phyloP scores from a whole-genome alignment of 352 stramenopile genomes.

The Paralagenidium karlingii region DNA sequence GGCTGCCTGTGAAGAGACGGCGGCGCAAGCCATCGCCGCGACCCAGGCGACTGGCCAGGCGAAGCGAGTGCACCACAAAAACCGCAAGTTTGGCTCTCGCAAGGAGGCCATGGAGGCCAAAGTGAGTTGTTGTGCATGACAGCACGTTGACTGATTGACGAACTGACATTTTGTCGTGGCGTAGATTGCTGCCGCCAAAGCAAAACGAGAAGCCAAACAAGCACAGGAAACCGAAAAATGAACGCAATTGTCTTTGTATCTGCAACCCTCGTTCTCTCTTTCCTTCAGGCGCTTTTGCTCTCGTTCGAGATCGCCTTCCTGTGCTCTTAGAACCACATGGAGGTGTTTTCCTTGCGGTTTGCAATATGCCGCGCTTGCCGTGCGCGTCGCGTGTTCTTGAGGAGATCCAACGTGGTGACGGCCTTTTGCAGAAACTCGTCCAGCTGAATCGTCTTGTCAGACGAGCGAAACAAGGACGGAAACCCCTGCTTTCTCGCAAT shows the following conservation, averaged over 20 bases:
- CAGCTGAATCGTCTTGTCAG: conserved; percentile 76
- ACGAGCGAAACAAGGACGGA: conserved; percentile 33
- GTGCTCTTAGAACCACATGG: conserved; percentile 76
- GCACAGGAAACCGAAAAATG: too few species aligned
- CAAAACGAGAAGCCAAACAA: conserved; percentile 57
- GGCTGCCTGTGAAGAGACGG: conserved; percentile 71
- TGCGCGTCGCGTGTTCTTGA: conserved; percentile 34
- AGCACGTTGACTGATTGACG: not conserved
- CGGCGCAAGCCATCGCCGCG: conserved; percentile 59
- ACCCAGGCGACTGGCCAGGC: conserved; percentile 59
- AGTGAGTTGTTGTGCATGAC: conserved; percentile 7
- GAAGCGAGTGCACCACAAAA: conserved; percentile 70
- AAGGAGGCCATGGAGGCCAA: conserved; percentile 77
- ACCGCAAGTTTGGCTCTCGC: conserved; percentile 65
- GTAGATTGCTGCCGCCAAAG: conserved; percentile 68
- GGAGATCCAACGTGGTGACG: conserved; percentile 56
- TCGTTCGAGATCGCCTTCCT: too few species aligned
- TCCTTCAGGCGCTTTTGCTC: too few species aligned
- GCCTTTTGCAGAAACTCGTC: conserved; percentile 59
- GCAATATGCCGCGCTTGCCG: conserved; percentile 34
- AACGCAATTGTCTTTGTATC: too few species aligned
- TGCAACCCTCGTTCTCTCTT: too few species aligned
- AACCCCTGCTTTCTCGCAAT: conserved; percentile 63
- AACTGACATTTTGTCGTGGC: not conserved
- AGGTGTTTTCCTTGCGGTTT: conserved; percentile 52